A percentile compares a stretch with the other conserved stretches of the same genome.
Evolutionary conservation across 306 rosid species (phyloP).

Genomic region (Quillaja saponaria): DNA sequence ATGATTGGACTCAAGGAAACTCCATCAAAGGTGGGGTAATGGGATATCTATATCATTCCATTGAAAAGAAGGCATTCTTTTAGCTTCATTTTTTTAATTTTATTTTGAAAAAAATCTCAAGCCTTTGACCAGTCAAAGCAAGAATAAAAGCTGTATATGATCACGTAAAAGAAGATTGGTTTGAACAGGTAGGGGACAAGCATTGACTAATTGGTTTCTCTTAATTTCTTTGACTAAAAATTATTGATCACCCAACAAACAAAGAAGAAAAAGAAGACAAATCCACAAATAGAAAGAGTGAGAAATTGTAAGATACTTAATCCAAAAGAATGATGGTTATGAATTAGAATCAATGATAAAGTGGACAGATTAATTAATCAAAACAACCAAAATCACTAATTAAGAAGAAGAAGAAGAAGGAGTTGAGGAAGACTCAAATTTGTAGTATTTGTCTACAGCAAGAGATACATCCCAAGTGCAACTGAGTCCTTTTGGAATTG

Average conservation of each 20-base stretch:
- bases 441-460: conserved; percentile 92
- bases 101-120: conserved; percentile 11
- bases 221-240: conserved; percentile 50
- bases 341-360: too few species aligned
- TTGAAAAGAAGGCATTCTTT: neutral
- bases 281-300: conserved; percentile 24
- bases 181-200: conserved; percentile 49
- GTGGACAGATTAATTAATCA: neutral
- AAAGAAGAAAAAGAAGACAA: conserved; percentile 7
- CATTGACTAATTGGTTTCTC: conserved; percentile 49
- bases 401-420: conserved; percentile 28
- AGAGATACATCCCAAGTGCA: conserved; percentile 98
- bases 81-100: neutral
- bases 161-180: conserved; percentile 44
- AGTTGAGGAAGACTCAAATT: conserved; percentile 64
- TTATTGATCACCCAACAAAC: conserved; percentile 1
- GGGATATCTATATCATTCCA: neutral
- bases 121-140: conserved; percentile 69
- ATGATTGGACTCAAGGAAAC: too few species aligned
- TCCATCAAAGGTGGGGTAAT: too few species aligned
- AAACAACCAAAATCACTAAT: neutral
- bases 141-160: conserved; percentile 43
- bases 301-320: conserved; percentile 17
- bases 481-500: conserved; percentile 81
- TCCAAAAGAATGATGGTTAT: too few species aligned